These are phyloP conservation scores for Pichia nanzhaoensis DNA, from an alignment of 805 yeast species.

Conservation along the genomic window DNA sequence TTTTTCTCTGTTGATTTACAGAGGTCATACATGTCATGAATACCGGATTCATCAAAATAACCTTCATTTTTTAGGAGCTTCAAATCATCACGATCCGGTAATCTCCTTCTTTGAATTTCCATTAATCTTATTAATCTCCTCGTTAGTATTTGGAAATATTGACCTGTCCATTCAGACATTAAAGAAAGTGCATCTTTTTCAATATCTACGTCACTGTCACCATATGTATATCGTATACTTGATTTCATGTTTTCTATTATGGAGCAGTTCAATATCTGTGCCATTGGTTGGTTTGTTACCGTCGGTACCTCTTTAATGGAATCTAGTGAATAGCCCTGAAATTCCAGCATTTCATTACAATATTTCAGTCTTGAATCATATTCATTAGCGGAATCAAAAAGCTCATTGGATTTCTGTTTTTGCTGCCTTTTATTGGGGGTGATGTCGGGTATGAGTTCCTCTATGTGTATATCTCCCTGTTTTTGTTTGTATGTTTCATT, in stretches of 20 bases:
- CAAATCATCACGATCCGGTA: constrained; percentile 49
- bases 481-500: constrained; percentile 2
- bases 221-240: constrained; percentile 3
- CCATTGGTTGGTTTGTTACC: constrained; percentile 4
- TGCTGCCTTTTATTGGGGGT: constrained; percentile 1
- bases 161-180: constrained; percentile 22
- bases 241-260: constrained; percentile 1
- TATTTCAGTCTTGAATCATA: not conserved
- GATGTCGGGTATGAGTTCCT: not conserved
- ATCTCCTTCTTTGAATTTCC: constrained; percentile 53
- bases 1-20: constrained; percentile 21
- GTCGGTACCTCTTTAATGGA: not conserved
- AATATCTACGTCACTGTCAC: not conserved
- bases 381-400: not conserved
- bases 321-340: not conserved
- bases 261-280: not conserved
- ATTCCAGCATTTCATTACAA: not conserved
- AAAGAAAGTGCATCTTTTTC: not conserved
- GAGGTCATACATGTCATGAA: constrained; percentile 32
- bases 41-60: constrained; percentile 32
- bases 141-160: constrained; percentile 34
- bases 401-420: not conserved
- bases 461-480: constrained; percentile 6
- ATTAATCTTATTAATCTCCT: constrained; percentile 42
- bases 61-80: constrained; percentile 38